phyloP scores from a whole-genome alignment of 768 basidiomycete species.

The Favolaschia claudopus region DNA sequence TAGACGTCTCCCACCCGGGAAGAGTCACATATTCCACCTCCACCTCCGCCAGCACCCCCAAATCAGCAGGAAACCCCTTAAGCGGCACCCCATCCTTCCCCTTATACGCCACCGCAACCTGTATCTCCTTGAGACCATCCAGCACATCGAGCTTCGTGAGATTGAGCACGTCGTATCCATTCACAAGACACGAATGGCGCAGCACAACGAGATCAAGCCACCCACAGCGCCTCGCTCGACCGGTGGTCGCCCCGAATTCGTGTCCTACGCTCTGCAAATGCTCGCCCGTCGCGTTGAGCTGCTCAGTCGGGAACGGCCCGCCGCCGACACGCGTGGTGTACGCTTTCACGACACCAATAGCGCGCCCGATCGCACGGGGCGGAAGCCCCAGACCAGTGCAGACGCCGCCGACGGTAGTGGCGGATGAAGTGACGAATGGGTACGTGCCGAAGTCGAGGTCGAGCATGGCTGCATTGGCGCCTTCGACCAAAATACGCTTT shows the following conservation, averaged over 20 bases:
- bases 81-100: constrained; percentile 83
- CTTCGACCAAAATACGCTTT: constrained; percentile 92
- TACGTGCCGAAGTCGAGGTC: constrained; percentile 99
- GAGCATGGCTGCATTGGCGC: constrained; percentile 98
- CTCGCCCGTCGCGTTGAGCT: constrained; percentile 85
- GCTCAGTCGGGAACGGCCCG: constrained; percentile 97
- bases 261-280: constrained; percentile 94
- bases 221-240: constrained; percentile 90
- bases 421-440: constrained; percentile 95
- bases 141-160: constrained; percentile 96
- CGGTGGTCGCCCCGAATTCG: constrained; percentile 94
- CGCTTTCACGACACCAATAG: constrained; percentile 95
- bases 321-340: constrained; percentile 99
- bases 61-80: constrained; percentile 89
- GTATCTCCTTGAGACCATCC: constrained; percentile 85
- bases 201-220: constrained; percentile 98
- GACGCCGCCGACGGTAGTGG: constrained; percentile 93
- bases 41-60: constrained; percentile 79
- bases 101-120: constrained; percentile 83
- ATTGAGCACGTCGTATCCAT: constrained; percentile 94
- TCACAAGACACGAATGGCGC: constrained; percentile 91
- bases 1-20: constrained; percentile 89
- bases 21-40: constrained; percentile 89
- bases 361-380: constrained; percentile 83
- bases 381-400: constrained; percentile 98